A percentile compares a stretch with the other conserved stretches of the same genome.
Evolutionary conservation across 257 asterid species (phyloP).

Genomic region (Linaria vulgaris): DNA sequence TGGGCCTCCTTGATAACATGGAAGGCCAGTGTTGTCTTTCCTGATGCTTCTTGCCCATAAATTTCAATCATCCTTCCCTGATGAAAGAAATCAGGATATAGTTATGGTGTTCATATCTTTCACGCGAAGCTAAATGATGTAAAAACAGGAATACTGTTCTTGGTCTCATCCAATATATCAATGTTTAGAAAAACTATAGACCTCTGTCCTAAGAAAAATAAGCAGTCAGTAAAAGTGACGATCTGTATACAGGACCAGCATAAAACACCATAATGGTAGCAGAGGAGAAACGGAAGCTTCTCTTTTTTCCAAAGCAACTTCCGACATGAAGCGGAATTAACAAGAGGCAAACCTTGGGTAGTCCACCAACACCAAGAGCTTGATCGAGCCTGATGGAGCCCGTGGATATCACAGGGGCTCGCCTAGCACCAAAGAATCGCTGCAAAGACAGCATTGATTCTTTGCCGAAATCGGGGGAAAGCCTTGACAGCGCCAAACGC

Average conservation of each 20-base stretch:
- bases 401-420: constrained; percentile 75
- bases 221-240: neutral
- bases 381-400: constrained; percentile 88
- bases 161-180: neutral
- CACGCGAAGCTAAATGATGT: constrained; percentile 9
- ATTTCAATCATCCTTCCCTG: constrained; percentile 95
- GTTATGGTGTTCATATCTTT: constrained; percentile 18
- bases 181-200: constrained; percentile 2
- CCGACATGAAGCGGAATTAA: neutral
- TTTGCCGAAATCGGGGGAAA: constrained; percentile 72
- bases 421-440: constrained; percentile 81
- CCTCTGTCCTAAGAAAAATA: neutral
- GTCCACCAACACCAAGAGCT: constrained; percentile 93
- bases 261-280: constrained; percentile 7
- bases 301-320: neutral
- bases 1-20: constrained; percentile 95
- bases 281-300: neutral
- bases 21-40: constrained; percentile 94
- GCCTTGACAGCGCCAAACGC: constrained; percentile 64
- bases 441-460: constrained; percentile 84
- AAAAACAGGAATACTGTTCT: neutral
- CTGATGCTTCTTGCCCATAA: constrained; percentile 96
- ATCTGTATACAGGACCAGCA: neutral
- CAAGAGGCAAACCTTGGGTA: constrained; percentile 74
- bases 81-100: constrained; percentile 25